phyloP scores from a whole-genome alignment of 2,329 filamentous ascomycete genomes.

The Nemania sp. region DNA sequence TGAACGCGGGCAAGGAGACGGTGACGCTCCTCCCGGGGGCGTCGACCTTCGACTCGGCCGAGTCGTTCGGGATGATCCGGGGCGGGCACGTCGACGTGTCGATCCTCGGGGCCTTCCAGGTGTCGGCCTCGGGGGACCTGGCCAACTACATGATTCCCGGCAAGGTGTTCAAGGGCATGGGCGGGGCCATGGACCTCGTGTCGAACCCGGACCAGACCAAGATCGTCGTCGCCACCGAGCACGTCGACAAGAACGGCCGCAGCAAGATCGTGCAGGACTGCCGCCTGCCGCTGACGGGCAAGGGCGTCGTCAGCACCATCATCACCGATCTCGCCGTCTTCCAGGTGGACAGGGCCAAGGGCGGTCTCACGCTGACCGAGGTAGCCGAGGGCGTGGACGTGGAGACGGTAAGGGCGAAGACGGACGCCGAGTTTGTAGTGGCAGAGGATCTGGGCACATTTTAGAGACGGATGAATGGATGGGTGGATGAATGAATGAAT shows the following conservation, averaged over 20 bases:
- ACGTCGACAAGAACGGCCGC: conserved; percentile 75
- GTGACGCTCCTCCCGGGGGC: conserved; percentile 83
- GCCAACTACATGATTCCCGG: conserved; percentile 94
- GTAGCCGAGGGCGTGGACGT: conserved; percentile 75
- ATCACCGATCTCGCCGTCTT: conserved; percentile 82
- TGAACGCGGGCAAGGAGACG: conserved; percentile 91
- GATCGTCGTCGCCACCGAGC: conserved; percentile 78
- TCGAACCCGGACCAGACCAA: conserved; percentile 78
- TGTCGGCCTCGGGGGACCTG: conserved; percentile 80
- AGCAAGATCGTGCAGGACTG: conserved; percentile 75
- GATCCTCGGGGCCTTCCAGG: conserved; percentile 85
- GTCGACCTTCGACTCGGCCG: conserved; percentile 80
- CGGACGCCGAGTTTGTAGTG: conserved; percentile 74
- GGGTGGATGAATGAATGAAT: background rate
- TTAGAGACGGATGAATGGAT: conserved; percentile 43
- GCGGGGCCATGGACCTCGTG: conserved; percentile 80
- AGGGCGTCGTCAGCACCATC: conserved; percentile 75
- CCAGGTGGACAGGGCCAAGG: conserved; percentile 72
- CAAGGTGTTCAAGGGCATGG: conserved; percentile 90
- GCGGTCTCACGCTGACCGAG: conserved; percentile 75
- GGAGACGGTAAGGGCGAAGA: conserved; percentile 77
- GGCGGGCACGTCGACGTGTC: conserved; percentile 87
- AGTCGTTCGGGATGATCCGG: conserved; percentile 89
- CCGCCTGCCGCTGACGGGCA: conserved; percentile 73
- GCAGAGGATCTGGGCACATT: conserved; percentile 66